phyloP scores from a whole-genome alignment of 1,139 yeast genomes.

The Saccharomyces hybrid region DNA sequence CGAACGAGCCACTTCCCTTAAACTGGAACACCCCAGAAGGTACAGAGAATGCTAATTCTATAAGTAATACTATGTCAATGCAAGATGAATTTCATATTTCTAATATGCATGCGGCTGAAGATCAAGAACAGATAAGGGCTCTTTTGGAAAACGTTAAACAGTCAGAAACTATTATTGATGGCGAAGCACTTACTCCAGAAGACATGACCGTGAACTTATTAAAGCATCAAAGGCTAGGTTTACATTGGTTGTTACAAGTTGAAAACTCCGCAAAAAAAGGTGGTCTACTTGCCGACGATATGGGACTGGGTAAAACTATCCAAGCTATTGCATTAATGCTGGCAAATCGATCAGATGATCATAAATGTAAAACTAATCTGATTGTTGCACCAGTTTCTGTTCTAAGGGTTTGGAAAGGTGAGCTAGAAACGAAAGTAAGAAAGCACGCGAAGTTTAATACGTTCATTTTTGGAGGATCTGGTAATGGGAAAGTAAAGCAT shows the following conservation, averaged over 20 bases:
- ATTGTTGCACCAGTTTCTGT: slow-evolving; percentile 82
- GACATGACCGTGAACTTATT: slow-evolving; percentile 57
- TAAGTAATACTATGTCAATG: not conserved
- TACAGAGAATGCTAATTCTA: not conserved
- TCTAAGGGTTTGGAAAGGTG: slow-evolving; percentile 77
- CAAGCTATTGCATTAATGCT: slow-evolving; percentile 69
- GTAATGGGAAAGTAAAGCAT: slow-evolving; percentile 36
- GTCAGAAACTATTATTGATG: slow-evolving; percentile 45
- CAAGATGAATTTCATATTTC: slow-evolving; percentile 16
- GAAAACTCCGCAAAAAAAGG: slow-evolving; percentile 61
- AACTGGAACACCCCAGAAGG: not conserved
- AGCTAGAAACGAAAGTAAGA: slow-evolving; percentile 55
- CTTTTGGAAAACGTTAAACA: slow-evolving; percentile 62
- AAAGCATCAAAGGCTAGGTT: slow-evolving; percentile 81
- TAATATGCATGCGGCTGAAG: slow-evolving; percentile 34
- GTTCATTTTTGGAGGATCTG: slow-evolving; percentile 54
- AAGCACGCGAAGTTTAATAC: slow-evolving; percentile 40
- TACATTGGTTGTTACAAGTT: slow-evolving; percentile 69
- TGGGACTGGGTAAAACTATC: slow-evolving; percentile 91
- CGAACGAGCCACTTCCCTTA: not conserved
- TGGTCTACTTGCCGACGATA: slow-evolving; percentile 85
- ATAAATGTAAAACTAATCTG: slow-evolving; percentile 48
- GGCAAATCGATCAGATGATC: slow-evolving; percentile 41
- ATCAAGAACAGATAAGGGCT: slow-evolving; percentile 43
- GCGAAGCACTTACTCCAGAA: slow-evolving; percentile 60